Evolutionary conservation across 2,329 filamentous ascomycete species (phyloP), one percentile per base, ranked within the genome.

Genomic region (Hortaea sp.): DNA sequence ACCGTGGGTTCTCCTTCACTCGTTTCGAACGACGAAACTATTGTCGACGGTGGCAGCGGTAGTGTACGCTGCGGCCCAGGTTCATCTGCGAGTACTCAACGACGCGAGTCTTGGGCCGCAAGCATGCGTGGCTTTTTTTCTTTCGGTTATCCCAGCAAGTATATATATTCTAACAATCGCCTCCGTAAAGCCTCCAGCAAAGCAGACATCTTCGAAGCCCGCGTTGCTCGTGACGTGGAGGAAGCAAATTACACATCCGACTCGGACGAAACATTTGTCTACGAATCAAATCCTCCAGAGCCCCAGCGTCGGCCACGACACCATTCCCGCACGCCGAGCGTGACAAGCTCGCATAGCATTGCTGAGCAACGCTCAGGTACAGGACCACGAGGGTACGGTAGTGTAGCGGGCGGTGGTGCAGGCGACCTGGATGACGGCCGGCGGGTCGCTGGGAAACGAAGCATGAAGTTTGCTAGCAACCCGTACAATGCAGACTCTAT

Each of bases 241-340:
- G 89, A 97, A 65, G 88, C 88, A 39, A 86, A 95, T 65, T 35
- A 35, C 32, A 94, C 90, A 9, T 95, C 90, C 5, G 92, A 98
- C 64, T 97, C 90, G 1, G 92, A 95, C 60, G 92, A 97, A 67
- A 97, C 92, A 0, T 98, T 97, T 66, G 92, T 98, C 11, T 98
- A 98, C 68, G 92, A 98, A 66, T 97, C 92, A 28, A 98, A 98
- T 60, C 92, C 90, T 7, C 75, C 77, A 10, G 79, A 82, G 54
- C 70, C 73, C 27, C 72, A 68, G 45, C 66, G 75, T 29, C 71
- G 77, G 43, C 85, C 87, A 43, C 79, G 88, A 50, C 88, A 90
- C 65, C 90, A 97, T 67, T 97, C 90, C 13, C 81, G 92, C 52
- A 98, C 92, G 1, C 92, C 92, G 5, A 97, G 89, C 66, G 85